A percentile compares a stretch with the other conserved stretches of the same genome.
Evolutionary conservation across 2,329 filamentous ascomycete species (phyloP).

Genomic region (Hypoxylon sp.): DNA sequence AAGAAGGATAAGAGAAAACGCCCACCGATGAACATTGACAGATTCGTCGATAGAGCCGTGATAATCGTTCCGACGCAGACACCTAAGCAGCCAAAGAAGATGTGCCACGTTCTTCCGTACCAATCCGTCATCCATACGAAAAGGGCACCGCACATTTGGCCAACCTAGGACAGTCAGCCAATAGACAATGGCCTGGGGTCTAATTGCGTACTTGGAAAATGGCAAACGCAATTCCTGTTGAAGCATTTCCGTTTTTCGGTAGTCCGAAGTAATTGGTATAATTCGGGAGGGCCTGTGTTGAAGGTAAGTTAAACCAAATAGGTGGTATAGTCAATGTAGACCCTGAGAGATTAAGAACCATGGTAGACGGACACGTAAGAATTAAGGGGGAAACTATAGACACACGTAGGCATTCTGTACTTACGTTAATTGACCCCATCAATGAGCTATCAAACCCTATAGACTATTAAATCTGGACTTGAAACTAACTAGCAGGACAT

Average conservation of each 20-base stretch:
- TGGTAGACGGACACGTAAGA: neutral
- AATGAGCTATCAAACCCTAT: conserved; percentile 60
- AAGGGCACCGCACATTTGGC: conserved; percentile 60
- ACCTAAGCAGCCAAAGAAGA: conserved; percentile 63
- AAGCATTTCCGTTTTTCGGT: conserved; percentile 55
- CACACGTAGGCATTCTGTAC: neutral
- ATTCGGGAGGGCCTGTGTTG: conserved; percentile 54
- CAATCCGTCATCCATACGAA: conserved; percentile 63
- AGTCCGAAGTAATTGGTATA: conserved; percentile 60
- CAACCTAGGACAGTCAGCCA: conserved; percentile 52
- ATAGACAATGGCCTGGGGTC: neutral
- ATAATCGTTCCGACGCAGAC: conserved; percentile 66
- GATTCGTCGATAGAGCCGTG: conserved; percentile 62
- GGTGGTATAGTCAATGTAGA: neutral
- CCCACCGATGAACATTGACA: conserved; percentile 65
- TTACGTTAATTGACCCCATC: conserved; percentile 62
- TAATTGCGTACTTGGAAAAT: conserved; percentile 55
- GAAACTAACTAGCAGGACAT: neutral
- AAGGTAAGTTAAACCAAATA: neutral
- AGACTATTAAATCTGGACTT: conserved; percentile 15
- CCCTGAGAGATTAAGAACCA: too few relatives aligned
- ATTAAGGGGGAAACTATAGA: neutral
- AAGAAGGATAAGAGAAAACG: conserved; percentile 67
- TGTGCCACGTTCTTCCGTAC: conserved; percentile 60
- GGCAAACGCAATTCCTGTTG: conserved; percentile 62